Conservation (phyloP, 805 yeast genomes). For the Wickerhamiella brachini region DNA sequence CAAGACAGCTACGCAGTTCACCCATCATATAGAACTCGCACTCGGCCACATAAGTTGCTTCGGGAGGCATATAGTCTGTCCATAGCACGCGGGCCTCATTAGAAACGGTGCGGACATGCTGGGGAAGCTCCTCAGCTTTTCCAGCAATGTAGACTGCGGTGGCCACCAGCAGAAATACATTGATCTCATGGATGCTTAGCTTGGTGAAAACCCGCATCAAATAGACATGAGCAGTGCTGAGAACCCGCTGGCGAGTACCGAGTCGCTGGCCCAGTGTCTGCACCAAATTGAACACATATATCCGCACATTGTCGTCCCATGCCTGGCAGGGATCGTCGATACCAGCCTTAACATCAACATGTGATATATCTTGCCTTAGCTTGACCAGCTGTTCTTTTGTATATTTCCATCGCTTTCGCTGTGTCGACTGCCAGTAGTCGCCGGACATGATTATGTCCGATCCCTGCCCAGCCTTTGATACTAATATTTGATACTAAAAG, state of each 20-base stretch:
- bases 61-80: slow-evolving; percentile 93
- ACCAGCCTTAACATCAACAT: slow-evolving; percentile 25
- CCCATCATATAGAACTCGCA: slow-evolving; percentile 89
- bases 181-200: slow-evolving; percentile 67
- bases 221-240: slow-evolving; percentile 83
- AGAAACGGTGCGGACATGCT: slow-evolving; percentile 71
- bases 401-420: slow-evolving; percentile 68
- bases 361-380: slow-evolving; percentile 25
- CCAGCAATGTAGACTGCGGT: slow-evolving; percentile 82
- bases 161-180: slow-evolving; percentile 66
- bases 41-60: slow-evolving; percentile 82
- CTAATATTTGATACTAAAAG: too few relatives aligned
- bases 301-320: slow-evolving; percentile 31
- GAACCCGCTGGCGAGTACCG: slow-evolving; percentile 64
- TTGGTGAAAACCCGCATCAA: slow-evolving; percentile 61
- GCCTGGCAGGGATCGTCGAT: slow-evolving; percentile 19
- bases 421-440: slow-evolving; percentile 78
- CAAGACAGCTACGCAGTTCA: slow-evolving; percentile 41
- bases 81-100: slow-evolving; percentile 78
- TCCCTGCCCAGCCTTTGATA: not conserved
- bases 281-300: slow-evolving; percentile 63
- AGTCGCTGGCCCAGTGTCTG: slow-evolving; percentile 68
- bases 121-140: slow-evolving; percentile 91
- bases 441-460: slow-evolving; percentile 28
- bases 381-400: slow-evolving; percentile 43